Evolutionary conservation across 352 stramenopile species (phyloP), one percentile per base, ranked within the genome.

Genomic region (Phytophthora pinifolia): DNA sequence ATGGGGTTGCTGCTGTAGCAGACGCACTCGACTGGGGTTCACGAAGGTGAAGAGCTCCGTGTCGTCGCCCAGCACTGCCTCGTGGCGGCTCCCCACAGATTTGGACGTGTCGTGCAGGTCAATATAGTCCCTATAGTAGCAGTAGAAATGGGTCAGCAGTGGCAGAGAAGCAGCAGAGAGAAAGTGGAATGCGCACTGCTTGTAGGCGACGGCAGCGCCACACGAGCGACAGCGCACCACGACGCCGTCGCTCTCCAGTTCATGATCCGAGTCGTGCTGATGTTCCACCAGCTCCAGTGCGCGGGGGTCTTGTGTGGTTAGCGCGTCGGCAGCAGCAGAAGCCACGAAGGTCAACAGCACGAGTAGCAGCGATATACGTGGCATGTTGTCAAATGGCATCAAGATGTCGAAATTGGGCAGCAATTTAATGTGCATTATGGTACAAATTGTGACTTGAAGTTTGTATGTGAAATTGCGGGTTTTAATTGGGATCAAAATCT

Each of bases 181-280:
- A 54, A 36, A 36, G 36, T 43, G 7, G 29, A 15, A 30, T 8
- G 34, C 46, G 31, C 59, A 94, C 84, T 64, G 68, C 37, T 89
- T 92, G 33, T 62, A 67, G 4, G 82, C 82, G 20, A 92, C 71
- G 29, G 72, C 67, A 13, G 82, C 84, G 15, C 84, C 84, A 39
- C 84, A 94, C 33, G 85, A 78, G 51, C 84, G 84, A 66, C 84
- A 94, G 56, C 84, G 84, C 39, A 94, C 67, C 0, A 76, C 54
- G 0, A 69, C 48, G n/a, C 60, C 72, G 27, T 72, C 58, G 22
- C 54, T 44, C 25, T 71, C 60, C 9, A 55, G 37, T n/a, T 75
- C 59, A 34, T 69, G 34, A 8, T 39, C 36, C 4, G 56, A 14
- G 1, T 64, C 32, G 36, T 62, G 39, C 10, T 65, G 39, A 31